Base-by-base conservation (phyloP, 805 yeast genomes). In the Blastobotrys attinorum region DNA sequence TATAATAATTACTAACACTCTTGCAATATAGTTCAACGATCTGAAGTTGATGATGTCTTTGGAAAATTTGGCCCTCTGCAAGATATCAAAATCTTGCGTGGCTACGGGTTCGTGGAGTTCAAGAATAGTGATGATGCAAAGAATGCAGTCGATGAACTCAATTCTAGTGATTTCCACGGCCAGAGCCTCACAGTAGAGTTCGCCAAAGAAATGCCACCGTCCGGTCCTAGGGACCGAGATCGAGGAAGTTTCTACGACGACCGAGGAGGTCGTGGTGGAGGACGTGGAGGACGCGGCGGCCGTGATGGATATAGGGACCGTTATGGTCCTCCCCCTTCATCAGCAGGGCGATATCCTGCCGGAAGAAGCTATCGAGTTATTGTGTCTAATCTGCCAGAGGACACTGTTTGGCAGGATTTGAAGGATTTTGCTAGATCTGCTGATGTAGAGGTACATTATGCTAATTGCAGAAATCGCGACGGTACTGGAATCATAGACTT, bases 391-490 rank as follows among this genome's bases (percentile, higher is more conserved):
- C 44, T 47, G 21, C 39, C 43, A 23, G 39, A 31, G 32, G 46
- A 38, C 34, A 48, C 50, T 34, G 41, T 54, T 31, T 56, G 58
- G 58, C 31, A 88, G 71, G 97, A 90, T 69, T 79, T 85, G 61
- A 66, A 66, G 57, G 71, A 66, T 49, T 61, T 64, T 44, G 88
- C 87, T 52, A 76, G 95, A 62, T 88, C 83, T 49, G 82, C 63
- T 37, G 66, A 60, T 37, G 66, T 66, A 35, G 65, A 62, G 40
- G 63, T 65, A 16, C 52, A 55, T 20, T 66, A 52, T 54, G 58
- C 71, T 21, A 64, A 63, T 44, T 25, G 29, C 11, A 62, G 65
- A 21, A 54, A 63, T 5, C 56, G 63, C 6, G 69, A 62, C 38
- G 64, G 65, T 35, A 54, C 59, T 35, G 71, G 65, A 27, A 53